A percentile compares a stretch with the other conserved stretches of the same genome.
Conservation (phyloP, 352 stramenopile species). For the Thalassiosira livingstoniorum region DNA sequence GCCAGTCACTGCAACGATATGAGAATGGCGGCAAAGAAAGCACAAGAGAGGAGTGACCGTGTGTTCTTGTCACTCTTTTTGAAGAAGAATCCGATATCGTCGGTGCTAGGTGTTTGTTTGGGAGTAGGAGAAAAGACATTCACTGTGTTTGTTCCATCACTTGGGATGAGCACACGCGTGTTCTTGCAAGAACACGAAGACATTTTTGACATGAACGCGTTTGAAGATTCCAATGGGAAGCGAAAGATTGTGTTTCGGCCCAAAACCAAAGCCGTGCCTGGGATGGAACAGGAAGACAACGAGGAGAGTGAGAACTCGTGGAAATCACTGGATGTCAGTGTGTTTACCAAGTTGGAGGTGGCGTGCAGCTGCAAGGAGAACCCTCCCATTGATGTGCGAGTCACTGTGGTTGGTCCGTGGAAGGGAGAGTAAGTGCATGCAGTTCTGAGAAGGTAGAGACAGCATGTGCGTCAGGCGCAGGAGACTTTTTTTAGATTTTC, state of each 20-base stretch:
- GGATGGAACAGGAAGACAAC: constrained; percentile 30
- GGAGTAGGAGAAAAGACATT: constrained; percentile 83
- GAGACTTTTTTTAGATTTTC: no score
- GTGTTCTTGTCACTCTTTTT: constrained; percentile 85
- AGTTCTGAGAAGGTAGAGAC: no score
- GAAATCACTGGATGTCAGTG: constrained; percentile 67
- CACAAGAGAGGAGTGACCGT: constrained; percentile 82
- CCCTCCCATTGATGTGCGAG: constrained; percentile 76
- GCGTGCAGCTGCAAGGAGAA: constrained; percentile 71
- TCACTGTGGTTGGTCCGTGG: constrained; percentile 79
- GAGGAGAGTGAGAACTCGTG: constrained; percentile 29
- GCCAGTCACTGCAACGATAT: constrained; percentile 83
- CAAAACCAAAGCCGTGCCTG: constrained; percentile 46
- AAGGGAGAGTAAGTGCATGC: no score
- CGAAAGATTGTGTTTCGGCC: constrained; percentile 72
- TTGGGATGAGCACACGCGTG: constrained; percentile 74
- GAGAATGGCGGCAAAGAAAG: constrained; percentile 81
- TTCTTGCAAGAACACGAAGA: constrained; percentile 83
- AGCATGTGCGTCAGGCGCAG: no score
- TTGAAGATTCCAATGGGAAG: constrained; percentile 42
- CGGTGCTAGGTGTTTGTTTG: constrained; percentile 73
- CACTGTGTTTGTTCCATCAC: constrained; percentile 76
- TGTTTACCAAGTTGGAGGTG: constrained; percentile 78
- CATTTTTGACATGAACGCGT: constrained; percentile 65
- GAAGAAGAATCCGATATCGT: constrained; percentile 72